phyloP scores from a whole-genome alignment of 257 asterid genomes.

The Echites panduratus region DNA sequence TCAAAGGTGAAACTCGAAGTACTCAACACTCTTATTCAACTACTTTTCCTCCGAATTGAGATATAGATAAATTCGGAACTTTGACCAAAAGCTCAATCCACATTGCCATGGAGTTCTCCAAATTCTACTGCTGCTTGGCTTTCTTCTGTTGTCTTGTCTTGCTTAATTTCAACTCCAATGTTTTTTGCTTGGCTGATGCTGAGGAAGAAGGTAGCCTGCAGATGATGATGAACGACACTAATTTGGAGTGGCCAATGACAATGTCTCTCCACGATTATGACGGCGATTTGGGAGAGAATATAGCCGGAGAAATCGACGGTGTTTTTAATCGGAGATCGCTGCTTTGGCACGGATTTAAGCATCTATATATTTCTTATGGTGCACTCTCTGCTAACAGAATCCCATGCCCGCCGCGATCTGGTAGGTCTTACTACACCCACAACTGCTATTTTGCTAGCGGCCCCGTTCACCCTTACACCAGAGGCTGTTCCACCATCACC shows the following conservation, averaged over 20 bases:
- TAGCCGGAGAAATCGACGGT: slow-evolving; percentile 12
- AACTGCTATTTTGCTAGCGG: slow-evolving; percentile 59
- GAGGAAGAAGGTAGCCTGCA: slow-evolving; percentile 22
- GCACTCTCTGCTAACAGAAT: slow-evolving; percentile 65
- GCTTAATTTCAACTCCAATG: not conserved
- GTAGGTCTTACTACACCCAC: slow-evolving; percentile 79
- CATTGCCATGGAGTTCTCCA: slow-evolving; percentile 30
- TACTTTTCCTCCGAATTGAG: not conserved
- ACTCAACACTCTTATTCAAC: not conserved
- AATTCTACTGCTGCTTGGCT: slow-evolving; percentile 3
- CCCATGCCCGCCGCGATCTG: slow-evolving; percentile 83
- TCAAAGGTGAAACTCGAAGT: not conserved
- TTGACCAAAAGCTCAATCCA: not conserved
- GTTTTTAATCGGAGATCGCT: slow-evolving; percentile 43
- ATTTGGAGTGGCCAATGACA: slow-evolving; percentile 31
- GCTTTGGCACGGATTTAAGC: slow-evolving; percentile 43
- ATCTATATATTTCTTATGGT: slow-evolving; percentile 69
- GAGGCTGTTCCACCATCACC: slow-evolving; percentile 88
- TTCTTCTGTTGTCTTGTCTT: slow-evolving; percentile 20
- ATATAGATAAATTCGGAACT: not conserved
- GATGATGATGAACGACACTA: slow-evolving; percentile 26
- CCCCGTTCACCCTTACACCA: slow-evolving; percentile 62
- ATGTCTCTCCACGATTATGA: slow-evolving; percentile 25
- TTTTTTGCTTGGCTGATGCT: slow-evolving; percentile 19
- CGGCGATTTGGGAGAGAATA: slow-evolving; percentile 18